phyloP scores from a whole-genome alignment of 2,329 filamentous ascomycete genomes.

The Botrytis deweyae region DNA sequence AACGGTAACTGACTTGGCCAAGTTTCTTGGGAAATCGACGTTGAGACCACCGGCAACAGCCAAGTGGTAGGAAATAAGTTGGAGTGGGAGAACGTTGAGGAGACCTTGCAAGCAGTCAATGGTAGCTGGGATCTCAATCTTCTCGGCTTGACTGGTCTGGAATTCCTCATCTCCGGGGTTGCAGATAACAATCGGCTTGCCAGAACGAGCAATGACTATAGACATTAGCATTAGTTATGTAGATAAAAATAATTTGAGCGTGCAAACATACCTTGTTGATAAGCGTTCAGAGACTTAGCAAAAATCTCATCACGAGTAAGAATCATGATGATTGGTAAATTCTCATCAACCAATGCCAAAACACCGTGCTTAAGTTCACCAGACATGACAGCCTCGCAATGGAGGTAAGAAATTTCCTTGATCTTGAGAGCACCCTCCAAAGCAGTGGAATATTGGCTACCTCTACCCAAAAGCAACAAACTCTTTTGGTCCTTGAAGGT shows the following conservation, averaged over 20 bases:
- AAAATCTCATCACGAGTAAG: conserved; percentile 94
- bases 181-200: conserved; percentile 98
- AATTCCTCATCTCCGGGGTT: conserved; percentile 89
- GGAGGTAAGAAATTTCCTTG: conserved; percentile 99
- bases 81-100: conserved; percentile 94
- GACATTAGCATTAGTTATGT: conserved; percentile 35
- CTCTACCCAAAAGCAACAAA: conserved; percentile 86
- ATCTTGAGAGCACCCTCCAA: conserved; percentile 98
- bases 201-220: conserved; percentile 86
- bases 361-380: conserved; percentile 99
- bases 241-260: background rate
- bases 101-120: conserved; percentile 95
- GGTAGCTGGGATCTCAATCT: conserved; percentile 95
- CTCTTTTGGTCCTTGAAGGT: conserved; percentile 98
- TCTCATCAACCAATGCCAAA: conserved; percentile 93
- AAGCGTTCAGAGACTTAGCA: conserved; percentile 98
- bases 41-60: conserved; percentile 94
- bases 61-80: conserved; percentile 98
- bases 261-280: conserved; percentile 76
- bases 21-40: conserved; percentile 96
- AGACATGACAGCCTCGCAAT: conserved; percentile 99
- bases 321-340: conserved; percentile 99
- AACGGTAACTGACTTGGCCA: conserved; percentile 98
- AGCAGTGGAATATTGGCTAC: conserved; percentile 94
- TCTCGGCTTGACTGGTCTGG: conserved; percentile 81